Evolutionary conservation across 2,329 filamentous ascomycete genomes (phyloP).

Genomic region (Geosmithia putterillii): DNA sequence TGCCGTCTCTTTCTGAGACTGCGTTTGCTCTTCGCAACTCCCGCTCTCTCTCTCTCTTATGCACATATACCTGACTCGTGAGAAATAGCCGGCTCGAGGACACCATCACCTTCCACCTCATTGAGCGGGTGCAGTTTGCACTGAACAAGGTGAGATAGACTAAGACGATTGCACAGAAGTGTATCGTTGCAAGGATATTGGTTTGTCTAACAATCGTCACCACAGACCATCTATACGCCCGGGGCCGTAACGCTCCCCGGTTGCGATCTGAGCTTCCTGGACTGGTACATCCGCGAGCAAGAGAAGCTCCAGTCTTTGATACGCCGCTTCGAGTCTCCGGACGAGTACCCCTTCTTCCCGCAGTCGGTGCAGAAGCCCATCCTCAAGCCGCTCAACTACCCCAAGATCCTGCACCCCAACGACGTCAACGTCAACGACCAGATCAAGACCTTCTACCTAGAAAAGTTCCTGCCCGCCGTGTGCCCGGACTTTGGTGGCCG

Average conservation of each 20-base stretch:
- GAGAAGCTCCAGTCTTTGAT: conserved; percentile 87
- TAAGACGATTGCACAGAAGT: too few species aligned
- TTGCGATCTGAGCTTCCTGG: conserved; percentile 67
- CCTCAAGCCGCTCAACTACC: conserved; percentile 80
- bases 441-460: conserved; percentile 77
- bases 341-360: conserved; percentile 97
- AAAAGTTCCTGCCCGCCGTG: conserved; percentile 70
- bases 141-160: conserved; percentile 46
- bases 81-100: conserved; percentile 78
- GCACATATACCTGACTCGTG: background rate
- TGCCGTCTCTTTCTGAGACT: too few species aligned
- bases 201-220: background rate
- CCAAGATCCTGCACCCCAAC: conserved; percentile 76
- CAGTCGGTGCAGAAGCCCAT: conserved; percentile 67
- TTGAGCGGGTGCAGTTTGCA: conserved; percentile 96
- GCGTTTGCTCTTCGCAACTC: too few species aligned
- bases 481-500: conserved; percentile 62
- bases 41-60: too few species aligned
- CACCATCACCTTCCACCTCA: conserved; percentile 93
- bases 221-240: conserved; percentile 64
- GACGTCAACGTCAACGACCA: conserved; percentile 79
- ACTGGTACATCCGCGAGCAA: conserved; percentile 87
- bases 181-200: background rate
- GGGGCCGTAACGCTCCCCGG: conserved; percentile 70
- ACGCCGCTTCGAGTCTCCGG: conserved; percentile 87